Base-by-base conservation (phyloP, 2,329 filamentous ascomycete genomes). In the Passalora sequoiae region DNA sequence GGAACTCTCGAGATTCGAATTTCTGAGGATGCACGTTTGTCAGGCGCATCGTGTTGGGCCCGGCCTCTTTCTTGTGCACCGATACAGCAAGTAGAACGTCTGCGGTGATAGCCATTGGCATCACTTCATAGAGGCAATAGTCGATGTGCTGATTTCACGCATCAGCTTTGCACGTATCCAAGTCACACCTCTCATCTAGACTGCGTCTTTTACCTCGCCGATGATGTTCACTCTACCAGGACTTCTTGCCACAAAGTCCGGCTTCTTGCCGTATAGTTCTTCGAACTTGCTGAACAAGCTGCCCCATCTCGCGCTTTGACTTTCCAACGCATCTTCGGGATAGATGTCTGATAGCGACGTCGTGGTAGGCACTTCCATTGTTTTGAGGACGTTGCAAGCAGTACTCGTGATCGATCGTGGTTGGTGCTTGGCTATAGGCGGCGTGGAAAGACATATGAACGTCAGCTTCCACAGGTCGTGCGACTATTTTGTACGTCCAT, bases 191-290 rank as follows among this genome's bases (percentile, higher is more conserved):
- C n/a, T n/a, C n/a, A n/a, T n/a, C n/a, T n/a, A n/a, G n/a, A n/a
- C n/a, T n/a, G n/a, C n/a, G n/a, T n/a, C n/a, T n/a, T 30, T 9
- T 60, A 72, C 70, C 60, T 98, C 92, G 66, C 92, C 92, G 63
- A 98, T 96, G 61, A 98, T 92, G 71, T 97, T 97, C 55, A 98
- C 92, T 55, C 92, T 80, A 47, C 92, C 92, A 1, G 92, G 92
- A 43, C 89, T 95, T 51, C 92, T 83, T 7, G 91, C 80, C 15
- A 97, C 80, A 60, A 95, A 96, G 46, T 85, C 77, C 28, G 89
- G 81, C 12, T 75, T 70, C 39, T 79, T 75, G 55, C 80, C 82
- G 67, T 91, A 94, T 30, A 69, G 71, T 45, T 76, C 68, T 54
- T 81, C 72, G 68, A 97, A 97, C 54, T 76, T 75, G 39, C 76